Conservation (phyloP, 805 yeast species). For the Saturnispora quitensis region DNA sequence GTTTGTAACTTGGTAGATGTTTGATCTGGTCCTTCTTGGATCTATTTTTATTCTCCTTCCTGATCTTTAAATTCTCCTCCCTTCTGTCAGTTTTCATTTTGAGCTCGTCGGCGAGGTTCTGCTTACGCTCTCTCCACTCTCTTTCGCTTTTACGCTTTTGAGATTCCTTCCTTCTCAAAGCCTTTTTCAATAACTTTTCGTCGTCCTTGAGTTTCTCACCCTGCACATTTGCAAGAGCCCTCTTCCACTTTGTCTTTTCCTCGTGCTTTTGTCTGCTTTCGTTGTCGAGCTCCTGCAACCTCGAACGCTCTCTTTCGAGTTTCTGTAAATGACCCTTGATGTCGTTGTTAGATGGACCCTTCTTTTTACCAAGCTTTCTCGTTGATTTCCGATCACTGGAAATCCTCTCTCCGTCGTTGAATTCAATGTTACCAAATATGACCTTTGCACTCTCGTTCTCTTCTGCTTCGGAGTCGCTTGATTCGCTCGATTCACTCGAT, state of each 20-base stretch:
- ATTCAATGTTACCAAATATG: slow-evolving; percentile 72
- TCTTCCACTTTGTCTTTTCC: slow-evolving; percentile 79
- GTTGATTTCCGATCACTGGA: slow-evolving; percentile 60
- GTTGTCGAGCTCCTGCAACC: slow-evolving; percentile 46
- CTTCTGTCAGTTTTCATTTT: slow-evolving; percentile 76
- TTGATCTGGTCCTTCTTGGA: slow-evolving; percentile 66
- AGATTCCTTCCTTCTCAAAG: slow-evolving; percentile 75
- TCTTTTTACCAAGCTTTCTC: slow-evolving; percentile 51
- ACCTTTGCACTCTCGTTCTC: slow-evolving; percentile 30
- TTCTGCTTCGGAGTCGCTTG: slow-evolving; percentile 29
- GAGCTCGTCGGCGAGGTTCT: slow-evolving; percentile 64
- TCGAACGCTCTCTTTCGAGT: slow-evolving; percentile 64
- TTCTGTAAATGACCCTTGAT: slow-evolving; percentile 70
- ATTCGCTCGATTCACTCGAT: slow-evolving; percentile 32
- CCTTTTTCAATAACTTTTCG: slow-evolving; percentile 77
- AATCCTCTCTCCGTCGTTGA: slow-evolving; percentile 71
- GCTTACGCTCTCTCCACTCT: slow-evolving; percentile 90
- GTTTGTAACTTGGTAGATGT: slow-evolving; percentile 52
- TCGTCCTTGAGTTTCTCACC: slow-evolving; percentile 86
- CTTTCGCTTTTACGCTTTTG: slow-evolving; percentile 76
- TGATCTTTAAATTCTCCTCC: slow-evolving; percentile 79
- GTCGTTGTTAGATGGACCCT: slow-evolving; percentile 84
- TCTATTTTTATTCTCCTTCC: slow-evolving; percentile 79
- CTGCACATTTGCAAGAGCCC: slow-evolving; percentile 76
- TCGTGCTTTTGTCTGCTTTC: slow-evolving; percentile 52